Evolutionary conservation across 2,329 filamentous ascomycete species (phyloP), one percentile per base, ranked within the genome.

Genomic region (Fusarium falciforme): DNA sequence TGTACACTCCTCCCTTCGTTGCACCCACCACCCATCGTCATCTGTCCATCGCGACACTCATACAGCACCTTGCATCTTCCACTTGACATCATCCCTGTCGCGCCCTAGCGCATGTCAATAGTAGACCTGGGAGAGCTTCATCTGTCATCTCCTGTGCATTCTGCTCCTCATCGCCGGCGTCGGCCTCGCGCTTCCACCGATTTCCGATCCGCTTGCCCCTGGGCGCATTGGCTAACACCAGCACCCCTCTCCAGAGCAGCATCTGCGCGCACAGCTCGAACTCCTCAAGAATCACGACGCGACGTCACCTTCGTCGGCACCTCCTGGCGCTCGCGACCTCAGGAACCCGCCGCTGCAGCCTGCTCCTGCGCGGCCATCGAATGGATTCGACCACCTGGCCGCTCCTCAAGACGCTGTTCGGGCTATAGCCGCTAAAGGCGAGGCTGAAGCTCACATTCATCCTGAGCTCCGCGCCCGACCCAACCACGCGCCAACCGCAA

Each of bases 361-460:
- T 22, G 73, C 77, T 55, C 73, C 77, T 70, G 73, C 80, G 72
- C 79, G 80, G 71, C 75, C 82, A 40, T 77, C 82, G 77, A 86
- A 87, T 85, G 86, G 85, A 79, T 87, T 87, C 80, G 83, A 83
- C 70, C 82, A 84, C 66, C 75, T 83, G 66, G 75, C 81, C 58
- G 78, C 80, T 64, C 76, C 80, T 12, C 81, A 80, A 77, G 82
- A 82, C 78, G 79, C 77, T 68, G 73, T 79, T 67, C 82, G 80
- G 72, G 77, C 79, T 70, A 67, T 83, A 72, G 73, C 78, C 73
- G 64, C 77, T 70, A 82, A 84, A 72, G 62, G 80, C 69, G 84
- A 85, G 70, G 79, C 80, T 72, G 85, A 88, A 74, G 78, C 84
- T 68, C 84, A 85, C 70, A 87, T 88, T 59, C 86, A 88, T 68